Evolutionary conservation across 2,329 filamentous ascomycete species (phyloP), one percentile per base, ranked within the genome.

Genomic region (Juglanconis oblonga): DNA sequence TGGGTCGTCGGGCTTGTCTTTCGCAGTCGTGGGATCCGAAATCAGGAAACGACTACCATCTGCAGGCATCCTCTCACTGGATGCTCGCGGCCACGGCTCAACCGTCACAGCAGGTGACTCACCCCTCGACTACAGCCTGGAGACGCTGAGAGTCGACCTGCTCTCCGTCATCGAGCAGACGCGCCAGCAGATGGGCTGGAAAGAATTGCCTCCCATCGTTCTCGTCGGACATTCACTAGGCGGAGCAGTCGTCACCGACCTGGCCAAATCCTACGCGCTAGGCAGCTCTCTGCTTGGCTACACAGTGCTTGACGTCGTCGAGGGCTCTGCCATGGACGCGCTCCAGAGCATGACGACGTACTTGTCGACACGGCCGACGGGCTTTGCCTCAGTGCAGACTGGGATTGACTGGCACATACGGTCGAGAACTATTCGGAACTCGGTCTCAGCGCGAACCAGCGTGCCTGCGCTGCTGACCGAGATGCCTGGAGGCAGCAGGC

Each of bases 341-440:
- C 81, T 99, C 56, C 87, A 92, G 73, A 93, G 90, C 73, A 99
- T 99, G 95, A 89, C 95, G 66, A 89, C 88, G 3, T 97, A 97
- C 73, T 82, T 99, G 24, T 87, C 90, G 1, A 92, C 88, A 4
- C 84, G 95, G 29, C 95, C 95, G 0, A 79, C 80, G 8, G 85
- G 87, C 2, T 99, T 99, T 69, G 79, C 86, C n/a, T 89, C 86
- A 11, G 67, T 97, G 17, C 82, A 89, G 64, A 85, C 89, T 4
- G 94, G 89, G 6, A 92, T 99, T 65, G 91, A 96, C 68, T 99
- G 95, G 95, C 95, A 99, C 72, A 86, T 92, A 31, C 87, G 93
- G 47, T 92, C 91, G 10, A 85, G 95, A 50, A 97, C 94, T 11
- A 84, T 99, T 65, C 85, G 95, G 60, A 95, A 95, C 71, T 82